Evolutionary conservation across 805 yeast species (phyloP), one percentile per base, ranked within the genome.

Genomic region (Yamadazyma sp.): DNA sequence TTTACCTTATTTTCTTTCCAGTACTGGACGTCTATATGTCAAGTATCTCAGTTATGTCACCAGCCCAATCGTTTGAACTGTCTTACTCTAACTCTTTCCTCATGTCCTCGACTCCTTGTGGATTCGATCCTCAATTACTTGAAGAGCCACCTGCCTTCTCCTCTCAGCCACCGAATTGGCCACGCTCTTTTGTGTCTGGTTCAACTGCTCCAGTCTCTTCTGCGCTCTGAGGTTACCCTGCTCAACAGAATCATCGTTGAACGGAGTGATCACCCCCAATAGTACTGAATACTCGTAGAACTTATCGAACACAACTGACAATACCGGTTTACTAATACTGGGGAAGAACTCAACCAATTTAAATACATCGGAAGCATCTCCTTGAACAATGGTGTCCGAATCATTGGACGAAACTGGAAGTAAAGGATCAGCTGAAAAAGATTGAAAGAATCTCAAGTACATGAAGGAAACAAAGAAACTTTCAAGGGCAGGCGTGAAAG

Each of bases 341-440:
- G 97, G 97, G 77, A 90, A 90, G 57, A 90, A 87, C 50, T 83
- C 82, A 21, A 82, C 80, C 45, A 90, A 71, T 38, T 85, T 80
- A 67, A 90, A 90, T 1, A 91, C 84, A 48, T 90, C 96, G 0
- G 93, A 81, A 0, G 96, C 95, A 58, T 89, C 96, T 25, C 97
- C 96, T 18, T 74, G 59, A 8, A 80, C 62, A 16, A 70, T 55
- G 14, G 54, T 36, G 38, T 55, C 48, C 4, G 56, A 21, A 9
- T 47, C 43, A 23, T 60, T 55, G 48, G 70, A 40, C 7, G 70
- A 57, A 19, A 65, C 50, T 10, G 84, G 81, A 42, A 81, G 62
- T n/a, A 70, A 56, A 29, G 78, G 80, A 38, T 77, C 83, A 15
- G 65, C 57, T n/a, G 67, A 60, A 31, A 75, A 71, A 11, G 73